Evolutionary conservation across 2,329 filamentous ascomycete genomes (phyloP), one percentile per base, ranked within the genome.

Genomic region (Ophiostoma piceae): DNA sequence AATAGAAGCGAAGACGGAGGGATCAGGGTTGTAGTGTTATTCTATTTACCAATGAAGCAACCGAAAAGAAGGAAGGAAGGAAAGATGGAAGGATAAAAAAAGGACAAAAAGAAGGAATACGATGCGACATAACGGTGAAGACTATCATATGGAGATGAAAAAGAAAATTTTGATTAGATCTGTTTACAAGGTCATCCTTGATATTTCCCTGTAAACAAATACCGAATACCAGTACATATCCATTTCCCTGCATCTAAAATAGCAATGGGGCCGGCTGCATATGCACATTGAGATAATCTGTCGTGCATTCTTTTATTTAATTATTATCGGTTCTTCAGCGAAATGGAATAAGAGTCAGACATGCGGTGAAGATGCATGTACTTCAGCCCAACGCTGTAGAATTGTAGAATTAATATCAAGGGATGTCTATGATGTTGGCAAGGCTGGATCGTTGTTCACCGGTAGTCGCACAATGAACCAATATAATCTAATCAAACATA

Each of bases 311-410:
- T 47, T 47, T 47, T 47, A n/a, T 19, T 47, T 19, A 7, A 12
- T 57, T 35, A 35, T 22, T 26, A 1, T 29, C 26, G 26, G 26
- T 29, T 41, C 51, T 57, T 57, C 51, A 26, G 26, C 51, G 9
- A 60, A 35, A 62, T 62, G 22, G 8, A 60, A 29, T 32, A 60
- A 60, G 51, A 47, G 65, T 66, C 65, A 66, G 39, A 66, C 37
- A 66, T 66, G 47, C 65, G 65, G 66, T 67, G 41, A 67, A 62
- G 12, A 26, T 62, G 57, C 57, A 32, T 19, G 51, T 35, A 57
- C n/a, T 57, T 57, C 51, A 57, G 51, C 57, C 57, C 57, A 29
- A 57, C 51, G 11, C 7, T 26, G 57, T 35, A 35, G 35, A 35
- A 35, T 29, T 29, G 54, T 26, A 26, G 47, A 60, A 29, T 26